Base-by-base conservation (phyloP, 192 early-diverging fungal species). In the Linderina pennispora region DNA sequence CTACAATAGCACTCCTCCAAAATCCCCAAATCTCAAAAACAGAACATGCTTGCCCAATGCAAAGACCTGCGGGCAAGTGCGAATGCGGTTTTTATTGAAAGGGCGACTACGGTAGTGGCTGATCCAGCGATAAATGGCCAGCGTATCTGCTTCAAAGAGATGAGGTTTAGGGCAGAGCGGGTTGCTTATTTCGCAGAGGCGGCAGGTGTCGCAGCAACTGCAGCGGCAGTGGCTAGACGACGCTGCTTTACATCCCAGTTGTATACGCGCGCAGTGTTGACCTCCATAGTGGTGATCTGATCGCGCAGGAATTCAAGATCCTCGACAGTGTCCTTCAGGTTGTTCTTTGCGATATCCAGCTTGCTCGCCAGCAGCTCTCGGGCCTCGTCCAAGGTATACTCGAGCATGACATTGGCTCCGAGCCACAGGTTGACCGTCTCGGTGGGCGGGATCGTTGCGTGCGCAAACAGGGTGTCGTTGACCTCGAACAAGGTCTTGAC, bases 211-310 rank as follows among this genome's bases (percentile, higher is more conserved):
- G n/a, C n/a, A n/a, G n/a, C n/a, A n/a, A n/a, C n/a, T n/a, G 36
- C 39, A 1, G 46, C 54, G 10, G 43, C 37, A 36, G 52, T 50
- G 10, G 51, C 48, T 11, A 38, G 14, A 23, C 67, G 74, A n/a
- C 92, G 69, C 45, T 79, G 80, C 58, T 91, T 92, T 31, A 98
- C 96, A 60, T 98, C 96, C 85, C 90, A 92, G 76, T 98, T 98
- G 61, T 92, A 95, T 11, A 98, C 90, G 10, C 96, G 82, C 13
- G 96, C 94, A 26, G 83, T 92, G 75, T 90, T 91, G 67, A 91
- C 96, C 62, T 98, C 96, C 92, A 98, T 97, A n/a, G 92, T 97
- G 1, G 96, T 98, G 65, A 98, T 91, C 67, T 98, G 96, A 48
- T 94, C 91, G 47, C 89, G 78, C 69, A 98, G 54, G 53, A 92